Percentiles rank a stretch among this genome's conserved stretches.
These are phyloP conservation scores for Quercus lobata DNA, from an alignment of 331 rosid species.

Conservation along the genomic window DNA sequence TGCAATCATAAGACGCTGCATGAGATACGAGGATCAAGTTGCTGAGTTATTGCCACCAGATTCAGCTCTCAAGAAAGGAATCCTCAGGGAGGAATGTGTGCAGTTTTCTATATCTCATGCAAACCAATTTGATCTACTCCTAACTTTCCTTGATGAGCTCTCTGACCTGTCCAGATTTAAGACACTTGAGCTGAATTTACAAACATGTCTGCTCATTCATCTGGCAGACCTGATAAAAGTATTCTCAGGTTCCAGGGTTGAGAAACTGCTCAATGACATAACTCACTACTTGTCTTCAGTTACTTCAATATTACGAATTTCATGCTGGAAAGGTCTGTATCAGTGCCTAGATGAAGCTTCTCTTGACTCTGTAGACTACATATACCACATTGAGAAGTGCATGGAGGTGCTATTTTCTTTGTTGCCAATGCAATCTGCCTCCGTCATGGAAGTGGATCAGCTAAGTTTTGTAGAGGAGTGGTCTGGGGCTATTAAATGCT, in stretches of 20 bases:
- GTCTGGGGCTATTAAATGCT: constrained; percentile 74
- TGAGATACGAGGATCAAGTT: constrained; percentile 75
- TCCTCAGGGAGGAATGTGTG: constrained; percentile 69
- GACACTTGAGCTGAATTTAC: constrained; percentile 69
- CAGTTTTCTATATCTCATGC: constrained; percentile 84
- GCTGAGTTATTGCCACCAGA: constrained; percentile 29
- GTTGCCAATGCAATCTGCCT: constrained; percentile 51
- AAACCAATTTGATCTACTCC: constrained; percentile 66
- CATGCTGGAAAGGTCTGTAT: constrained; percentile 92
- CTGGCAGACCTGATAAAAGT: constrained; percentile 66
- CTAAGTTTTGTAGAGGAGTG: constrained; percentile 48
- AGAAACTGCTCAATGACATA: constrained; percentile 63
- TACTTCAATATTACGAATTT: constrained; percentile 43
- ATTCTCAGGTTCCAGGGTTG: constrained; percentile 80
- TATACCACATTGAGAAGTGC: constrained; percentile 62
- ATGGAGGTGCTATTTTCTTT: constrained; percentile 76
- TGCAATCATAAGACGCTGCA: constrained; percentile 72
- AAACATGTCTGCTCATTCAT: constrained; percentile 67
- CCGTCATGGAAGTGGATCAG: constrained; percentile 17
- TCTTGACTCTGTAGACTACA: constrained; percentile 47
- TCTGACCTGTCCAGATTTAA: constrained; percentile 75
- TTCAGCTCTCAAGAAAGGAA: constrained; percentile 44
- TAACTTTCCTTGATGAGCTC: constrained; percentile 86
- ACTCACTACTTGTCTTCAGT: constrained; percentile 44
- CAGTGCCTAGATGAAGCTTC: constrained; percentile 72